Evolutionary conservation across 371 early-diverging fungal species (phyloP), one percentile per base, ranked within the genome.

Genomic region (Haplosporangium sp.): DNA sequence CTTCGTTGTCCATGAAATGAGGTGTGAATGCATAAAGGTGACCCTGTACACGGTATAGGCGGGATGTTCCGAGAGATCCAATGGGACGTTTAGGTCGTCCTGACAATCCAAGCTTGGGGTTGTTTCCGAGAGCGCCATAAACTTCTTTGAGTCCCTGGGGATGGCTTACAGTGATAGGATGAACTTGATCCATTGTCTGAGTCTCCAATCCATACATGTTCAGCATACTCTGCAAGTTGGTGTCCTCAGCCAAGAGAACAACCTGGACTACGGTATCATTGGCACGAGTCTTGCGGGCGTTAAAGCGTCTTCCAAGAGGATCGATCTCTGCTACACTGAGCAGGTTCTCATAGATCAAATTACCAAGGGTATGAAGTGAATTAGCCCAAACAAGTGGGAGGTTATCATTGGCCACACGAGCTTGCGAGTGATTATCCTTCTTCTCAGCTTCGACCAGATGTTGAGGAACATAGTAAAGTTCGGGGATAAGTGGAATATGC

Each of bases 351-450:
- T 91, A 84, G n/a, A 96, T 88, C 65, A 96, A 77, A 52, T 87
- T 86, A 19, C 95, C 95, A 38, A 96, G 88, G 52, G 94, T 88
- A 72, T 92, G 94, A 11, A 96, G 88, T 2, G 94, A 93, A 63
- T 95, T 92, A 5, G 96, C 95, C 96, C 96, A 96, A 0, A 96
- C 96, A 20, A 96, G 84, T 1, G 96, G 96, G 0, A 95, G 86
- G 72, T 96, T 96, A 69, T 95, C 95, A 70, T 94, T 94, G 5
- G 96, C 93, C 34, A 92, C 77, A 53, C 96, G 89, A n/a, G 87
- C 86, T 74, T 94, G 95, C 1, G 93, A 88, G 27, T 93, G 90
- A 15, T 94, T 95, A 44, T 91, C 75, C 19, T 76, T 83, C 66
- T 89, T 91, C 75, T 96, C 96, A 3, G 90, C 92, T 2, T 94